phyloP scores from a whole-genome alignment of 257 asterid species.

The Przewalskia tangutica region DNA sequence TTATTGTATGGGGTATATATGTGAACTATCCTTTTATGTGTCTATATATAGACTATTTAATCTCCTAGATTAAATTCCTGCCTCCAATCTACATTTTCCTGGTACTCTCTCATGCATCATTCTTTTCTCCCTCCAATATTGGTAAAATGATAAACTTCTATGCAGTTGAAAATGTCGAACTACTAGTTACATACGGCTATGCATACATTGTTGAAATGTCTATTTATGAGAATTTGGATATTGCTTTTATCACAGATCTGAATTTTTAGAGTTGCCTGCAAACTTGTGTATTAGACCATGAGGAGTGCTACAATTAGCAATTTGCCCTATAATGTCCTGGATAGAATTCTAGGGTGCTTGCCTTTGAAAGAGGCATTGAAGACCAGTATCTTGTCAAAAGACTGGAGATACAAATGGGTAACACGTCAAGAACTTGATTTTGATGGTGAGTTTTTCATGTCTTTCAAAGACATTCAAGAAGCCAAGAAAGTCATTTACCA shows the following conservation, averaged over 20 bases:
- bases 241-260: neutral
- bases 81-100: neutral
- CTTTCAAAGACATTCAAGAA: neutral
- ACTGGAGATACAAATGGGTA: neutral
- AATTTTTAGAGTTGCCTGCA: neutral
- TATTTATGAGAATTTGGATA: neutral
- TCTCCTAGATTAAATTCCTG: neutral
- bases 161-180: neutral
- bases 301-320: neutral
- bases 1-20: neutral
- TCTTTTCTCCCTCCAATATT: neutral
- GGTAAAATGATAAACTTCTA: neutral
- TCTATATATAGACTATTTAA: neutral
- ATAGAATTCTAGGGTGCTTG: neutral
- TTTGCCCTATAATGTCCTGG: neutral
- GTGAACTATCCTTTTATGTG: too few relatives aligned
- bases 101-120: neutral
- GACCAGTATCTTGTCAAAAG: neutral
- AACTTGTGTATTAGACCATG: neutral
- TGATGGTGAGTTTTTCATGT: neutral
- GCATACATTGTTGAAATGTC: neutral
- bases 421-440: neutral
- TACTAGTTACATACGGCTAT: neutral
- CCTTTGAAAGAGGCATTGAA: neutral
- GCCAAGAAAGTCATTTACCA: neutral